A percentile compares a stretch with the other conserved stretches of the same genome.
Evolutionary conservation across 2,329 filamentous ascomycete genomes (phyloP).

Genomic region (Aspergillus amoenus): DNA sequence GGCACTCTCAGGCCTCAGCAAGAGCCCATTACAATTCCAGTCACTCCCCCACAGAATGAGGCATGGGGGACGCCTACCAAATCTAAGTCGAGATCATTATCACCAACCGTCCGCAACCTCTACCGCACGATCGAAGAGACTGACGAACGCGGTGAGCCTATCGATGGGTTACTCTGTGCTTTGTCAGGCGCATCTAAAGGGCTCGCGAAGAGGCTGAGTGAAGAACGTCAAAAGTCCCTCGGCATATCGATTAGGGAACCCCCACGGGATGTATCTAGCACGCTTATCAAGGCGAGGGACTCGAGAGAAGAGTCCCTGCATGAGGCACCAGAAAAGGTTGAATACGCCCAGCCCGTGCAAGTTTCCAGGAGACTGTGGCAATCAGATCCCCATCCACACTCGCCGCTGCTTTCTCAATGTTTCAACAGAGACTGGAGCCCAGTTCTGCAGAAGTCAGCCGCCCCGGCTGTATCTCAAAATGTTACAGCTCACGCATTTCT

Average conservation of each 20-base stretch:
- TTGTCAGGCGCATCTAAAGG: constrained; percentile 22
- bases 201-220: constrained; percentile 9
- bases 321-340: neutral
- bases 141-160: constrained; percentile 26
- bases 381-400: constrained; percentile 13
- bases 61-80: constrained; percentile 7
- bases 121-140: constrained; percentile 33
- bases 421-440: constrained; percentile 19
- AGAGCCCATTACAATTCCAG: neutral
- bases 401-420: constrained; percentile 24
- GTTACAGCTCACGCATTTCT: constrained; percentile 32
- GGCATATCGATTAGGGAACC: neutral
- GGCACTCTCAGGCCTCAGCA: constrained; percentile 2
- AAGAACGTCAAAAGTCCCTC: constrained; percentile 9
- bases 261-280: neutral
- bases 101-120: constrained; percentile 25
- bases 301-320: neutral
- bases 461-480: constrained; percentile 28
- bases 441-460: constrained; percentile 26
- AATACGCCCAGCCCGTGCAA: constrained; percentile 4
- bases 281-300: constrained; percentile 1
- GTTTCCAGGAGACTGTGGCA: constrained; percentile 18
- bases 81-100: constrained; percentile 10
- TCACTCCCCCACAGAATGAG: neutral
- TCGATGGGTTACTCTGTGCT: constrained; percentile 29